Base-by-base conservation (phyloP, 495 filamentous ascomycete species). In the Diplogelasinospora grovesii region DNA sequence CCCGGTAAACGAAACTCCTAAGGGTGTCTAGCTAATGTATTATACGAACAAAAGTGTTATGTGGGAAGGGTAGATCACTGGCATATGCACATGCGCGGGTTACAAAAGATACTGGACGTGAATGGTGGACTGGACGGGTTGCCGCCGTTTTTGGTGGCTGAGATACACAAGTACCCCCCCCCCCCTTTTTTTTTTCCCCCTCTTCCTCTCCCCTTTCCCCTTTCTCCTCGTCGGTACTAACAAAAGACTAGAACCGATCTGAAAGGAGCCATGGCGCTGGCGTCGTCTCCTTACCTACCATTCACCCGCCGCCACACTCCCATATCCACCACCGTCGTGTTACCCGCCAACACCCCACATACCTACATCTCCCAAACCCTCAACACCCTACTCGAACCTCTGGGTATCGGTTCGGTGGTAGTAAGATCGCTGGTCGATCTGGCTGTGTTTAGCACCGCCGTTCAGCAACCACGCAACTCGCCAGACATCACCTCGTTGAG, bases 171-270 rank as follows among this genome's bases (percentile, higher is more conserved):
- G 53, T 60, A 27, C 40, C 43, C 15, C 24, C 27, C 14, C 22
- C 34, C 31, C n/a, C n/a, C n/a, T n/a, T n/a, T n/a, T n/a, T n/a
- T n/a, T n/a, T n/a, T n/a, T n/a, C n/a, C n/a, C n/a, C n/a, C n/a
- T n/a, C n/a, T n/a, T n/a, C n/a, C n/a, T n/a, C n/a, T n/a, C n/a
- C n/a, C n/a, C n/a, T n/a, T n/a, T n/a, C n/a, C n/a, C n/a, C n/a
- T n/a, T n/a, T n/a, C n/a, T n/a, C n/a, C n/a, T n/a, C n/a, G n/a
- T n/a, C n/a, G n/a, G n/a, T n/a, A n/a, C n/a, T n/a, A n/a, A n/a
- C n/a, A n/a, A n/a, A n/a, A n/a, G n/a, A n/a, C n/a, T n/a, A 61
- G 54, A 23, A 44, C 52, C 28, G 57, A 61, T 29, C 49, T 57
- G 8, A 50, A 51, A 44, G 57, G 57, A 1, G 41, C 57, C 10